Base-by-base conservation (phyloP, 23 red algal genomes). In the Gracilaria caudata region DNA sequence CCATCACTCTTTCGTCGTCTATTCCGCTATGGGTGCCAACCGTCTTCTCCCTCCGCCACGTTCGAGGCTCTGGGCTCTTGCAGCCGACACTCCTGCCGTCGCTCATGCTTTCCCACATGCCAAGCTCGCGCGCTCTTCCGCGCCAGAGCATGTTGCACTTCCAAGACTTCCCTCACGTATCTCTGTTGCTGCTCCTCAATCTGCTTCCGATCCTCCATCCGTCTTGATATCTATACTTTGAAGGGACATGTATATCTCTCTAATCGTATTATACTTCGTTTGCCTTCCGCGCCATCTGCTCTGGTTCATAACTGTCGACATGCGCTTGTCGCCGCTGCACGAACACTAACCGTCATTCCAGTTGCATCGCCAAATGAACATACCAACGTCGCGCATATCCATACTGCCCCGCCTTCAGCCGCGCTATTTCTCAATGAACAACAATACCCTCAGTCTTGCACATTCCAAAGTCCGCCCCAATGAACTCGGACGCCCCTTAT, bases 41-140 rank as follows among this genome's bases (percentile, higher is more conserved):
- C 82, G 61, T 19, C 39, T 60, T 60, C 77, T 32, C 17, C 45
- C 61, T 8, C 82, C 46, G n/a, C 65, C 40, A 12, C 45, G 35
- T 16, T 35, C 82, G 37, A 23, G 4, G 47, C 77, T 63, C 26
- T 80, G 53, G 56, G 53, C 77, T 39, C 33, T 25, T 7, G 77
- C 77, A 14, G n/a, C 53, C 19, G 53, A 63, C 77, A 53, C n/a
- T 16, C 30, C 77, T 40, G 77, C 47, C n/a, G 40, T 80, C 45
- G 77, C 77, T 7, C 77, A 63, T 25, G 77, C 77, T 1, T 53
- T 35, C 56, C 58, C 57, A 6, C 79, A 37, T 34, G 40, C 56
- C 8, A 83, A 83, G 79, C 57, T 66, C 53, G 54, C 79, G 54
- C 79, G 29, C 79, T 66, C 13, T 66, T 47, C 63, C 79, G 57